Evolutionary conservation across 2,329 filamentous ascomycete species (phyloP), one percentile per base, ranked within the genome.

Genomic region (Venturia effusa): DNA sequence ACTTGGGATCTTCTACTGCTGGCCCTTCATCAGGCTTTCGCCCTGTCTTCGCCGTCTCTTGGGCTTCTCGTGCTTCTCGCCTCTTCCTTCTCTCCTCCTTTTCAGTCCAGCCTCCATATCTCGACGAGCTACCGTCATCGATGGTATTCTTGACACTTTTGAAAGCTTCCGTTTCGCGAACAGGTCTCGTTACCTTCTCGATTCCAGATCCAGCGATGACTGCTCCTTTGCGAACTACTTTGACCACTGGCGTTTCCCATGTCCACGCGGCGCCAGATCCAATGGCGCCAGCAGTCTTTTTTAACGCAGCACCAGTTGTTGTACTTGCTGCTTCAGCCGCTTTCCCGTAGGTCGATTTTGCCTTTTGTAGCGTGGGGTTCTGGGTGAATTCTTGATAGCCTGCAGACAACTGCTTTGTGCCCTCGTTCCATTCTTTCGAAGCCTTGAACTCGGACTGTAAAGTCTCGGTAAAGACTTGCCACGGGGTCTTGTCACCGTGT

Each of bases 381-480:
- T 97, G 93, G 39, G 88, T 88, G 73, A 99, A 94, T 71, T 97
- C 87, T 72, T 96, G 88, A 22, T 93, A 91, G 6, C 89, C 90
- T 60, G 90, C 90, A 22, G 90, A 89, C 51, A 99, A 84, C 68
- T 94, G 90, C 79, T 99, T 97, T 51, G 93, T 99, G 54, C 91
- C 96, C 73, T 99, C 94, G 72, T 99, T 96, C 94, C 94, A 99
- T 75, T 99, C 94, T 74, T 97, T 96, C 19, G 92, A 97, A 62
- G 91, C 89, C 76, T 97, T 92, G 78, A 99, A 96, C 77, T 99
- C 94, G 64, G 82, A 83, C 75, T 90, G 86, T 77, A 99, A 85
- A n/a, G 94, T 99, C 73, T 99, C 94, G 72, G 90, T 90, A 79
- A 99, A 99, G 39, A 99, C 94, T 75, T 97, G 91, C 92, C 94